phyloP scores from a whole-genome alignment of 257 asterid species.

The Solanum dulcamara region DNA sequence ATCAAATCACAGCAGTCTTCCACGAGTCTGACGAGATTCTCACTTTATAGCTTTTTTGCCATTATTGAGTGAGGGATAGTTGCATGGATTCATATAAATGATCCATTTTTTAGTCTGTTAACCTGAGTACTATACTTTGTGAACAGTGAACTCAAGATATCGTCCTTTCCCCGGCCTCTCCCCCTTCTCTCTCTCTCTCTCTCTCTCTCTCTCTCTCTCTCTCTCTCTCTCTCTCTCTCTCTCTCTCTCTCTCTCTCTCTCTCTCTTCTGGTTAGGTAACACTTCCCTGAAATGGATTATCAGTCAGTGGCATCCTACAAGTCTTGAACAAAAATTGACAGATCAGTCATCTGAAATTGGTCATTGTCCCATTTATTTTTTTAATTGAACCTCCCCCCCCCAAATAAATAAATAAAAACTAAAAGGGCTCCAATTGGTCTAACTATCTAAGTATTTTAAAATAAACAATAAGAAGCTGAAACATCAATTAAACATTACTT shows the following conservation, averaged over 20 bases:
- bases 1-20: neutral
- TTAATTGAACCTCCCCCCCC: neutral
- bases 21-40: neutral
- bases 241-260: neutral
- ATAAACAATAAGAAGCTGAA: neutral
- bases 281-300: neutral
- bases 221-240: neutral
- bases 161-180: neutral
- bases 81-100: neutral
- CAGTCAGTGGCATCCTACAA: neutral
- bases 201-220: neutral
- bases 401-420: no score
- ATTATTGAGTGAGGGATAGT: neutral
- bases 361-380: neutral
- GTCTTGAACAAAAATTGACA: neutral
- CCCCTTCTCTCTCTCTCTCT: neutral
- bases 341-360: neutral
- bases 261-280: neutral
- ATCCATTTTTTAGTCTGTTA: neutral
- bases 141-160: neutral
- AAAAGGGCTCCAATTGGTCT: neutral
- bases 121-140: neutral
- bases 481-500: neutral
- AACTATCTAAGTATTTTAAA: neutral
- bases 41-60: neutral